Evolutionary conservation across 2,329 filamentous ascomycete genomes (phyloP), one percentile per base, ranked within the genome.

Genomic region (Cordyceps fumosorosea): DNA sequence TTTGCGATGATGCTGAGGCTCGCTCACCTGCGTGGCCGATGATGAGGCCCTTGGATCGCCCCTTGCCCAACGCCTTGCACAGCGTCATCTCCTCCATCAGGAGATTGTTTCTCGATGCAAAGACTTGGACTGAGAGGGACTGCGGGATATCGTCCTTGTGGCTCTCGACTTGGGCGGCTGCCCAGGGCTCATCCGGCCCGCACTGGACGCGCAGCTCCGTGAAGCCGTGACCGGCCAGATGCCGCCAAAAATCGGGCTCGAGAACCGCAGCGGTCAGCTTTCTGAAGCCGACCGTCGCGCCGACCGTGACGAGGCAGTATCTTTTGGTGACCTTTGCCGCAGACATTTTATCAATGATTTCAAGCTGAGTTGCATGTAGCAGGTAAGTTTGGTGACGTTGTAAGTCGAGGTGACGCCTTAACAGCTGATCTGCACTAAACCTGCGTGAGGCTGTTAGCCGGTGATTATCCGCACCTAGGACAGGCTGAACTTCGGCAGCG

Each of bases 251-350:
- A 0, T 73, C 68, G 0, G 81, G 76, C 20, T 81, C 76, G 6
- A 96, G 77, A 12, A 88, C 83, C 37, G 88, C 84, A 50, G 81
- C 76, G 62, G 96, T 82, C 2, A 99, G 83, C 7, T 80, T 75
- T 58, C 82, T 80, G 75, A 99, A 99, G 22, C 89, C 84, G 18
- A 93, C 92, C 0, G 93, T 99, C 6, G 95, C 93, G 62, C 95
- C 95, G 34, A 96, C 89, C 0, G 95, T 98, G 61, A 97, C 88
- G 67, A 99, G 90, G 72, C 90, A 95, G 59, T 78, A 72, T 40
- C 74, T 72, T 29, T 71, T 63, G 8, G 32, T 12, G 44, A 3
- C 32, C 42, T 44, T 51, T 29, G 22, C 34, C 11, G 52, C 44
- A n/a, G 59, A 20, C 59, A 62, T 62, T 62, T 50, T 44, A 44